Base-by-base conservation (phyloP, 768 basidiomycete species). In the Collybia nuda region DNA sequence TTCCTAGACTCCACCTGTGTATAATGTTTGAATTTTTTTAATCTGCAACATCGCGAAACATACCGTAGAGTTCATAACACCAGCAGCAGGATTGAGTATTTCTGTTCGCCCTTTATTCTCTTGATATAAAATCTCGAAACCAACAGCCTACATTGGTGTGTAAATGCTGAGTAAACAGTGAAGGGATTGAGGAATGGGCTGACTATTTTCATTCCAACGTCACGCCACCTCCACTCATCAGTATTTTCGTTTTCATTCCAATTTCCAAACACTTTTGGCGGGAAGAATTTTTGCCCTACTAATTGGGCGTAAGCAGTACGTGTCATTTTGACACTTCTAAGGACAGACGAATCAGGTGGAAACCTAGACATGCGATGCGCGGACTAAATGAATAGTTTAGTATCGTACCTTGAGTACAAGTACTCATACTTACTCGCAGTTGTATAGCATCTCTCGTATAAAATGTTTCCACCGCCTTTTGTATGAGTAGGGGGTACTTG, bases 61-160 rank as follows among this genome's bases (percentile, higher is more conserved):
- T 59, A 87, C 85, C n/a, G 79, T 80, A 40, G 79, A 73, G 17
- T 62, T 59, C 5, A 68, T 54, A 35, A 61, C 67, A 47, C 79
- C 77, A 26, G 66, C 53, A 2, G 70, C 61, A 39, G 62, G 56
- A 43, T 64, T 71, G 17, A 69, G 55, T 9, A 56, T 62, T 36
- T 75, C 74, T 50, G 70, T 68, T 37, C 81, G 80, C 41, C 78
- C 72, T 66, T 88, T 86, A 51, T 81, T 87, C 63, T 93, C 93
- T 63, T 90, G 86, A 64, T 90, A 98, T 36, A 97, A 78, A 79
- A 98, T 99, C 72, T 99, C 97, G 54, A 98, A 98, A 1, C 97
- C 97, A 55, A 92, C 92, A 2, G 93, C 86, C 88, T 95, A 61
- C 6, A 40, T 8, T 19, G 23, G 41, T 23, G 46, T 47, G 42